A percentile compares a stretch with the other conserved stretches of the same genome.
Evolutionary conservation across 1,284 basidiomycete species (phyloP).

Genomic region (Ustilago trichophora): DNA sequence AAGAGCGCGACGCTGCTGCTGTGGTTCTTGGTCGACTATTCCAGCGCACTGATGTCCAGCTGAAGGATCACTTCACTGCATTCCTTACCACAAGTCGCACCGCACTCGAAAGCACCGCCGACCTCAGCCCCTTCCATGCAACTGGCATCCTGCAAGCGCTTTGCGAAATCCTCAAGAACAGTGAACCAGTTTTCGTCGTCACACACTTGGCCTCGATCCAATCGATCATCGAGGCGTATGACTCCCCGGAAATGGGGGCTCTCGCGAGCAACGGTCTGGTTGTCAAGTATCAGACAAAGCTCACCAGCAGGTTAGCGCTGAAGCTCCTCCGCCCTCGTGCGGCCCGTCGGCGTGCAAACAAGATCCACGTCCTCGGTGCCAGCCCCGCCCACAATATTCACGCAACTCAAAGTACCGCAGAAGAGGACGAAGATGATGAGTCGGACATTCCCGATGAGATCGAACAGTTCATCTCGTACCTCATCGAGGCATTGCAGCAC

Average conservation of each 20-base stretch:
- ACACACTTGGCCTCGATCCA: slow-evolving; percentile 32
- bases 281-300: slow-evolving; percentile 59
- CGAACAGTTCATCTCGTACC: slow-evolving; percentile 78
- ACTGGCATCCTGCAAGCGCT: slow-evolving; percentile 79
- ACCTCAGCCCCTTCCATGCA: slow-evolving; percentile 56
- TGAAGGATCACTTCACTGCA: slow-evolving; percentile 3
- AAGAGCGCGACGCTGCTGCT: slow-evolving; percentile 82
- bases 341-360: slow-evolving; percentile 15
- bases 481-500: slow-evolving; percentile 82
- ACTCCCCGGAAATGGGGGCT: slow-evolving; percentile 64
- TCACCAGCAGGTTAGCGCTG: slow-evolving; percentile 55
- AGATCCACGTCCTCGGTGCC: slow-evolving; percentile 18
- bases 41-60: slow-evolving; percentile 70
- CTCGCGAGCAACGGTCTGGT: slow-evolving; percentile 45
- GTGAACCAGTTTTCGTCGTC: slow-evolving; percentile 40
- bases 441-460: slow-evolving; percentile 84
- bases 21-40: slow-evolving; percentile 78
- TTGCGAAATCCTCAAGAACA: slow-evolving; percentile 77
- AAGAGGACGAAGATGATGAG: slow-evolving; percentile 57
- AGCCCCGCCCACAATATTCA: too few species aligned
- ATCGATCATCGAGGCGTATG: slow-evolving; percentile 49
- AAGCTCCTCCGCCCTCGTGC: slow-evolving; percentile 50
- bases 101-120: not conserved
- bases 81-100: slow-evolving; percentile 18
- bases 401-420: too few species aligned